Base-by-base conservation (phyloP, 768 basidiomycete genomes). In the Mrakia frigida region DNA sequence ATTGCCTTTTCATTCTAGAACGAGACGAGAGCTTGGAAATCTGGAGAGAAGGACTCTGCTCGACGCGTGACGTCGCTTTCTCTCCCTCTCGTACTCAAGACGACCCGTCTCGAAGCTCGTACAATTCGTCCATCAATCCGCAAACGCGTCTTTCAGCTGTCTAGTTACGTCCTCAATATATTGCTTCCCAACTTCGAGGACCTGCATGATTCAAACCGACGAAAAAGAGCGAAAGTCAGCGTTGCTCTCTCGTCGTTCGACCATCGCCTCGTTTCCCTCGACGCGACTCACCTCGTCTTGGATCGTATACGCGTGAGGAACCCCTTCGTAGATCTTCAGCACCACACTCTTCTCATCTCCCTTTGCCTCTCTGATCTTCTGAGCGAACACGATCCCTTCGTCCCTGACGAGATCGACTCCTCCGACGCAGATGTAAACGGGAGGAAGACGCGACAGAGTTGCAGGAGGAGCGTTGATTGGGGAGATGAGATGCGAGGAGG, bases 291-390 rank as follows among this genome's bases (percentile, higher is more conserved):
- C 71, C 21, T 23, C 71, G 37, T 72, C 71, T 25, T 72, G 71
- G 6, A 72, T 72, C 25, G 71, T 72, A 39, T 72, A 72, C 14
- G 33, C 71, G 53, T 72, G 71, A 10, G 53, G 18, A 2, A 31
- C 71, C 14, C 71, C 71, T 5, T 60, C 56, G 53, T 72, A 72
- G 18, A 72, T 25, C 71, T 72, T 72, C 33, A 72, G 52, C 35
- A n/a, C 18, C 3, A 60, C 71, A 6, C 13, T n/a, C 56, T 25
- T 56, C 14, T 50, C 18, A 21, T 50, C 46, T 21, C 46, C 46
- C 35, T 59, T 59, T 0, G 71, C 71, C 71, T 72, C 53, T 18
- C 56, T 50, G 3, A 59, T 31, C 33, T 56, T 52, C 21, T 56
- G 33, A 18, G 56, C 71, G n/a, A 72, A 60, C 23, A 52, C 35